phyloP scores from a whole-genome alignment of 179 eudicot genomes.

The Gypsophila paniculata region DNA sequence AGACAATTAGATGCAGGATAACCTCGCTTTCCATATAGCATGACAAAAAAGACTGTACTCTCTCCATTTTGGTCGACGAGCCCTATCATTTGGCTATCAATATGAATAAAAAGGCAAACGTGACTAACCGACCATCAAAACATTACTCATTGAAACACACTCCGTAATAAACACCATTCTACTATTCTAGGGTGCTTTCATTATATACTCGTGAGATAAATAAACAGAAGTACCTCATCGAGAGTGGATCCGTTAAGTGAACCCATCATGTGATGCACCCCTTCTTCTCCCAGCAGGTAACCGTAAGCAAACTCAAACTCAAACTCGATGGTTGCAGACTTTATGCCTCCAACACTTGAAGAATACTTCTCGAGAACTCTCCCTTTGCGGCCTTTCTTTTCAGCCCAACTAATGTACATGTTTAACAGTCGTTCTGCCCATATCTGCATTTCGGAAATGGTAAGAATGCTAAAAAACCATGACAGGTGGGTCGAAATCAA shows the following conservation, averaged over 20 bases:
- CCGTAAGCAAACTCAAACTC: conserved; percentile 84
- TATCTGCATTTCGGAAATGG: conserved; percentile 37
- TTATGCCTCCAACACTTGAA: conserved; percentile 50
- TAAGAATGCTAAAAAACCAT: conserved; percentile 12
- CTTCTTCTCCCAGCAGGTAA: conserved; percentile 72
- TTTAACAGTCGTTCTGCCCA: conserved; percentile 65
- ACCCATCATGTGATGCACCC: conserved; percentile 62
- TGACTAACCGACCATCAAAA: background rate
- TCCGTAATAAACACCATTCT: background rate
- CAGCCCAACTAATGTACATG: conserved; percentile 81
- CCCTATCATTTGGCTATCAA: too few species aligned
- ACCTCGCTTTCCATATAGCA: background rate
- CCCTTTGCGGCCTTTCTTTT: conserved; percentile 57
- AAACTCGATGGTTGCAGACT: conserved; percentile 63
- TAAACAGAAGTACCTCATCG: conserved; percentile 34
- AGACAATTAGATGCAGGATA: conserved; percentile 8
- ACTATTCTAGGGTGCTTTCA: background rate
- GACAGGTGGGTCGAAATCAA: background rate
- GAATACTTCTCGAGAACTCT: conserved; percentile 58
- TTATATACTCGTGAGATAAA: background rate
- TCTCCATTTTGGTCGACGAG: background rate
- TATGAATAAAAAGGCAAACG: background rate
- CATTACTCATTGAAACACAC: too few species aligned
- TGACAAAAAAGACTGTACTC: background rate
- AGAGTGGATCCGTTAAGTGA: conserved; percentile 27